phyloP scores from a whole-genome alignment of 495 filamentous ascomycete genomes.

The Tuber umbilicatum region DNA sequence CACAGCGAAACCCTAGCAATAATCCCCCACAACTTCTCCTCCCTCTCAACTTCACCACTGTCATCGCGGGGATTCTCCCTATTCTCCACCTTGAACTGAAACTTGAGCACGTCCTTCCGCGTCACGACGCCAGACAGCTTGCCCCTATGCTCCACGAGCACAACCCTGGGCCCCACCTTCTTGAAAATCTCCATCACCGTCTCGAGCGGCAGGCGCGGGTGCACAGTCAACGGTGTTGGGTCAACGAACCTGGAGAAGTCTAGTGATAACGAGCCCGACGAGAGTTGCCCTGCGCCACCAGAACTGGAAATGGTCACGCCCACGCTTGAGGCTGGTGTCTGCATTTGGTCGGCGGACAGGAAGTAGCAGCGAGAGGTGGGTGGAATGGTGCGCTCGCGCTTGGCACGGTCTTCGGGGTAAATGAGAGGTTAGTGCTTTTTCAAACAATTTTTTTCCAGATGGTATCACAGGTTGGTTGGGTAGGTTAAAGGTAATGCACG shows the following conservation, averaged over 20 bases:
- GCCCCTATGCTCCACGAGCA: conserved; percentile 86
- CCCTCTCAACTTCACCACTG: conserved; percentile 46
- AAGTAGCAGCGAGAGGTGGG: conserved; percentile 70
- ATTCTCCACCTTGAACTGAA: conserved; percentile 93
- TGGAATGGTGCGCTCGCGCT: conserved; percentile 62
- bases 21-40: conserved; percentile 64
- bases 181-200: conserved; percentile 99
- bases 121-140: conserved; percentile 79
- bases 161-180: conserved; percentile 92
- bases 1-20: conserved; percentile 55
- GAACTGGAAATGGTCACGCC: conserved; percentile 47
- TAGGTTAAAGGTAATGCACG: not conserved
- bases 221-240: conserved; percentile 80
- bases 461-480: not conserved
- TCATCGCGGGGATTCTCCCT: conserved; percentile 65
- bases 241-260: conserved; percentile 88
- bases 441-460: not conserved
- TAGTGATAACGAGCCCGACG: conserved; percentile 53
- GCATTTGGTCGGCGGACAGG: conserved; percentile 50
- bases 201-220: conserved; percentile 85
- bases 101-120: conserved; percentile 94
- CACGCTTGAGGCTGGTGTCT: conserved; percentile 33
- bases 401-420: conserved; percentile 54
- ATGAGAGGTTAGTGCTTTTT: not conserved
- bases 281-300: not conserved